Evolutionary conservation across 306 rosid genomes (phyloP).

Genomic region (Cajanus cajan): DNA sequence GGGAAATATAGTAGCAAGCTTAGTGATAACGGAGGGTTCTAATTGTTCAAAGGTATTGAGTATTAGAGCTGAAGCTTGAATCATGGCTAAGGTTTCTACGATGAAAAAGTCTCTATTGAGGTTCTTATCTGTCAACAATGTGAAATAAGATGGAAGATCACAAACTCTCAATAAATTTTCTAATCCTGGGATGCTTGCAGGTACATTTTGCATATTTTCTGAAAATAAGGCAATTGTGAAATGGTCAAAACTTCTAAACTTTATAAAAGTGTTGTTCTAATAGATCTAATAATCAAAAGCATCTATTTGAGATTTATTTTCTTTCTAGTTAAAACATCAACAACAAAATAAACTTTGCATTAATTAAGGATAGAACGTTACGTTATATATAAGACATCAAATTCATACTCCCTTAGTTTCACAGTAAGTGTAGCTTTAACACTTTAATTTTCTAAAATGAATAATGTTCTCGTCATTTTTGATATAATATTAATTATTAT

Average conservation of each 20-base stretch:
- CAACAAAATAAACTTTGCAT: too few species aligned
- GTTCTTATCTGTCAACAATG: neutral
- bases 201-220: neutral
- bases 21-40: conserved; percentile 9
- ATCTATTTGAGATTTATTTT: too few species aligned
- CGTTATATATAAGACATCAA: too few species aligned
- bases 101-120: neutral
- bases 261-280: neutral
- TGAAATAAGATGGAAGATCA: neutral
- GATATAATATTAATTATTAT: too few species aligned
- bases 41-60: conserved; percentile 24
- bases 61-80: conserved; percentile 4
- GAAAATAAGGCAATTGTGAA: neutral
- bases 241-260: neutral
- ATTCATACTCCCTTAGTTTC: too few species aligned
- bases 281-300: neutral
- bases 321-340: too few species aligned
- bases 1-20: conserved; percentile 10
- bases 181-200: conserved; percentile 3
- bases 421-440: too few species aligned
- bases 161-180: neutral
- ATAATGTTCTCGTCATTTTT: too few species aligned
- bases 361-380: too few species aligned
- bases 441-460: too few species aligned
- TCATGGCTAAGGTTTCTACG: conserved; percentile 7